Evolutionary conservation across 805 yeast genomes (phyloP).

Genomic region (Hanseniaspora pseudoguilliermondii): DNA sequence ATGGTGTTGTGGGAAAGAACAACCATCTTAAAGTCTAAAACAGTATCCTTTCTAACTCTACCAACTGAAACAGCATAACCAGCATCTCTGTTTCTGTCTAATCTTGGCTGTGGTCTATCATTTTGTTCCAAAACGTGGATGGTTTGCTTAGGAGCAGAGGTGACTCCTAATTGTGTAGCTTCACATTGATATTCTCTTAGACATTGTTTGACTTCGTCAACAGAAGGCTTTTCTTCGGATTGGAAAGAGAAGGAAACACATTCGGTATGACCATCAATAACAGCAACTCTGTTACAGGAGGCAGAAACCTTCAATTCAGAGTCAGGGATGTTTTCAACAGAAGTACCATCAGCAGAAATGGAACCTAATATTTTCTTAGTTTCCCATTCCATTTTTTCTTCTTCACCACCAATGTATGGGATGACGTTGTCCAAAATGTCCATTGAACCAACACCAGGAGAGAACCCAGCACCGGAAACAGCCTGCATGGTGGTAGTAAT

Average conservation of each 20-base stretch:
- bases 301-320: conserved; percentile 80
- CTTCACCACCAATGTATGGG: conserved; percentile 93
- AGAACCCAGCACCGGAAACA: conserved; percentile 94
- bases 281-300: conserved; percentile 94
- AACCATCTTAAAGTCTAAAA: conserved; percentile 89
- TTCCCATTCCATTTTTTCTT: conserved; percentile 97
- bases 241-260: conserved; percentile 79
- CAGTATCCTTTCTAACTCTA: conserved; percentile 83
- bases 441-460: conserved; percentile 94
- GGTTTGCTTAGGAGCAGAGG: conserved; percentile 85
- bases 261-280: conserved; percentile 95
- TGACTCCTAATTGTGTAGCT: conserved; percentile 65
- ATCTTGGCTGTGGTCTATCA: conserved; percentile 95
- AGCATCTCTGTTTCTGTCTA: conserved; percentile 87
- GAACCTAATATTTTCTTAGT: conserved; percentile 83
- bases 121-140: conserved; percentile 82
- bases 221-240: conserved; percentile 60
- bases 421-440: conserved; percentile 89
- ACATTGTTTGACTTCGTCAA: conserved; percentile 62
- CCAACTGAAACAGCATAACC: conserved; percentile 95
- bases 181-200: conserved; percentile 70
- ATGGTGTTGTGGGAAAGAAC: conserved; percentile 94
- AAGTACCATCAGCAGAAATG: conserved; percentile 38
- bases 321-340: conserved; percentile 46
- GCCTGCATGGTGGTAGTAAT: conserved; percentile 93